A percentile compares a stretch with the other conserved stretches of the same genome.
Evolutionary conservation across 768 basidiomycete genomes (phyloP).

Genomic region (Tulasnella sp.): DNA sequence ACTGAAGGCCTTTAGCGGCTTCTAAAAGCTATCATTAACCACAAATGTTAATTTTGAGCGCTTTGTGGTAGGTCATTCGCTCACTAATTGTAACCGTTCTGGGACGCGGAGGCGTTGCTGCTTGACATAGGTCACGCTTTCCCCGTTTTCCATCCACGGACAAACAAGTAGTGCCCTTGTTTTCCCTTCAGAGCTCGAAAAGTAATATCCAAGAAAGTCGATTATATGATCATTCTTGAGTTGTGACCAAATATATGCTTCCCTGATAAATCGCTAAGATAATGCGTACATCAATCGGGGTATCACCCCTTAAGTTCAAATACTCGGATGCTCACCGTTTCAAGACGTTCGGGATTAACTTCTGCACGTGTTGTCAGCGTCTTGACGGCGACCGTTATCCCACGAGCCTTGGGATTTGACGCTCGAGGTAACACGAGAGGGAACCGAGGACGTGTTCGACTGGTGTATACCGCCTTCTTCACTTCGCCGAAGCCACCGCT

Average conservation of each 20-base stretch:
- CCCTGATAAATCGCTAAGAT: not conserved
- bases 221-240: not conserved
- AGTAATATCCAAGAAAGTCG: not conserved
- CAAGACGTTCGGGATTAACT: not conserved
- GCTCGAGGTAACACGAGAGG: not conserved
- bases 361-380: not conserved
- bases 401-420: not conserved
- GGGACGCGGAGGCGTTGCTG: not conserved
- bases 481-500: not conserved
- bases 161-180: not conserved
- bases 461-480: not conserved
- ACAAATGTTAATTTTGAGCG: not conserved
- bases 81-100: not conserved
- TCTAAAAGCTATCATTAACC: not conserved
- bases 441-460: not conserved
- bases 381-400: not conserved
- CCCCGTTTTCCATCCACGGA: not conserved
- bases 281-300: not conserved
- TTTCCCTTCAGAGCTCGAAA: not conserved
- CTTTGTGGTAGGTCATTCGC: not conserved
- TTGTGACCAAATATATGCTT: not conserved
- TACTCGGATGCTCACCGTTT: not conserved
- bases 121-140: not conserved
- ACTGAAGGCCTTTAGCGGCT: not conserved
- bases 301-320: not conserved